Conservation (phyloP, 495 filamentous ascomycete species). For the Penicillium waksmanii region DNA sequence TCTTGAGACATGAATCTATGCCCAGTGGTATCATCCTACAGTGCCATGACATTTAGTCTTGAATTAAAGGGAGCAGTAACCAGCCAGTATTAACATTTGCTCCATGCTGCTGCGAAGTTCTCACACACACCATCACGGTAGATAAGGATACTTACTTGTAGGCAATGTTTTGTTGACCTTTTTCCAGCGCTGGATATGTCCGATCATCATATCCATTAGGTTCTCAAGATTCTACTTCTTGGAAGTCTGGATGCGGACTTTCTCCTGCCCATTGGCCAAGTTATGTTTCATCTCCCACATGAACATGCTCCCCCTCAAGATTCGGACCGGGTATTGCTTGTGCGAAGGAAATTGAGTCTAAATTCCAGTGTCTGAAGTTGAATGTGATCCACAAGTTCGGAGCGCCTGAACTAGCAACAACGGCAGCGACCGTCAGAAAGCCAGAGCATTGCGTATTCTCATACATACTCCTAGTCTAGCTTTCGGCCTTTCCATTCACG, state of each 20-base stretch:
- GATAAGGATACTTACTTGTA: conserved; percentile 71
- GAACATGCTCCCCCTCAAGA: no score
- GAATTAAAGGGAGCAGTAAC: no score
- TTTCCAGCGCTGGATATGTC: conserved; percentile 63
- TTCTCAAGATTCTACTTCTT: conserved; percentile 61
- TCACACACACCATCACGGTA: conserved; percentile 90
- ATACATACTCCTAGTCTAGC: no score
- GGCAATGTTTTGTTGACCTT: conserved; percentile 57
- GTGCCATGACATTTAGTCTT: no score
- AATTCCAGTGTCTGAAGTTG: no score
- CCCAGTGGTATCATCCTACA: no score
- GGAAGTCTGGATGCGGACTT: conserved; percentile 57
- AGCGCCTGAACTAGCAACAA: conserved; percentile 71
- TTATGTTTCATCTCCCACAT: conserved; percentile 1
- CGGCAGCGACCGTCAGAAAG: conserved; percentile 70
- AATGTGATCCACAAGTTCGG: conserved; percentile 1
- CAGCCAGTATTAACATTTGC: no score
- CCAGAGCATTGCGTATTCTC: conserved; percentile 5
- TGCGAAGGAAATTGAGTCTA: no score
- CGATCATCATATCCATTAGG: conserved; percentile 55
- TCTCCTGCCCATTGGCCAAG: conserved; percentile 71
- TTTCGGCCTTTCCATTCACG: no score
- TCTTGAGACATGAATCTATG: no score
- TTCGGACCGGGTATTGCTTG: no score
- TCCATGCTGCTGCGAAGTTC: no score